phyloP scores from a whole-genome alignment of 768 basidiomycete genomes.

The Suillus sp. region DNA sequence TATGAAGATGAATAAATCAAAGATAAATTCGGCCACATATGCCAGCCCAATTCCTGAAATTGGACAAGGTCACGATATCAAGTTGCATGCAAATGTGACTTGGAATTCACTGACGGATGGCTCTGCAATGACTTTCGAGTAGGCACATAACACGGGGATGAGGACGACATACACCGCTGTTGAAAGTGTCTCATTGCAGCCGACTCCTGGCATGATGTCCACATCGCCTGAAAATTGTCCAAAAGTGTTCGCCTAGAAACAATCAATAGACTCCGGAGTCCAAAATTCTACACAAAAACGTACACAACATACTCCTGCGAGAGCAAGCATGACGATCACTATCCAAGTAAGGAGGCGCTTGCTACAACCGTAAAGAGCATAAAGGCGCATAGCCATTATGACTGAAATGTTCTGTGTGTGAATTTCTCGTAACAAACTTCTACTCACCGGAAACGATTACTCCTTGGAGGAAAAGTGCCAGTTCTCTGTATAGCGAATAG shows the following conservation, averaged over 20 bases:
- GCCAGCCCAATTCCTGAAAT: constrained; percentile 33
- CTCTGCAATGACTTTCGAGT: background rate
- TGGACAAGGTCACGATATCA: background rate
- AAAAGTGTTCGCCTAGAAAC: constrained; percentile 32
- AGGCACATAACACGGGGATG: background rate
- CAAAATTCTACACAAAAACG: constrained; percentile 20
- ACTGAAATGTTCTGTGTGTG: constrained; percentile 27
- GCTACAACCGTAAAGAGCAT: constrained; percentile 50
- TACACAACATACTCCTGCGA: constrained; percentile 40
- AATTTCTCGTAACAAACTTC: background rate
- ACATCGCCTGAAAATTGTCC: constrained; percentile 45
- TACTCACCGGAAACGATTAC: constrained; percentile 48
- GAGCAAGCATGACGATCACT: constrained; percentile 32
- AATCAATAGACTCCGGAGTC: background rate
- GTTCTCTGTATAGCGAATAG: constrained; percentile 43
- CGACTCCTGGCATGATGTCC: constrained; percentile 26
- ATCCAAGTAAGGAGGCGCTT: constrained; percentile 40
- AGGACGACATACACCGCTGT: constrained; percentile 8
- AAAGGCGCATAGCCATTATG: constrained; percentile 49
- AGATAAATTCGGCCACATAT: constrained; percentile 56
- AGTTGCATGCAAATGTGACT: background rate
- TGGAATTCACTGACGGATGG: constrained; percentile 24
- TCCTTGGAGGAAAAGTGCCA: constrained; percentile 45
- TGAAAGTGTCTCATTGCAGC: constrained; percentile 27
- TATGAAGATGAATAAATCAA: constrained; percentile 48